Conservation (phyloP, 257 asterid genomes). For the Forsythia viridissima region DNA sequence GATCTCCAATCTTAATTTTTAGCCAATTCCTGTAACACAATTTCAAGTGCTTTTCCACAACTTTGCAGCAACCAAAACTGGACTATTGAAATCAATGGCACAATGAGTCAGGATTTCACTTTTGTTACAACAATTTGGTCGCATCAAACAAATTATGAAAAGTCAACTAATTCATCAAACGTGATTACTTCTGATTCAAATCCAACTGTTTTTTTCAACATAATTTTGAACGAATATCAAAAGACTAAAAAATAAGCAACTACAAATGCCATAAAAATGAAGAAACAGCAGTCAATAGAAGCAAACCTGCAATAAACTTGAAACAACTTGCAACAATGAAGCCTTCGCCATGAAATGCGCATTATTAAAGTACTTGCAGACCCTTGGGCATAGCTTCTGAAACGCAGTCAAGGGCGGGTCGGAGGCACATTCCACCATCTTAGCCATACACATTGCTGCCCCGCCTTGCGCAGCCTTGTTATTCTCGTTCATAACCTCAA, state of each 20-base stretch:
- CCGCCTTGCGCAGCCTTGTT: slow-evolving; percentile 87
- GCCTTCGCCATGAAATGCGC: slow-evolving; percentile 91
- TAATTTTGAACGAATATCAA: not conserved
- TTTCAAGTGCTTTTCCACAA: slow-evolving; percentile 11
- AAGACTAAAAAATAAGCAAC: not conserved
- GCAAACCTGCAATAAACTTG: slow-evolving; percentile 88
- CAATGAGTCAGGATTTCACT: not conserved
- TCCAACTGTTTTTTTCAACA: not conserved
- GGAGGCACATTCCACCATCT: slow-evolving; percentile 79
- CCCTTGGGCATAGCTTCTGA: slow-evolving; percentile 83
- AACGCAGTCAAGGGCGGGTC: slow-evolving; percentile 63
- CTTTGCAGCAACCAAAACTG: slow-evolving; percentile 8
- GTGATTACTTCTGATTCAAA: not conserved
- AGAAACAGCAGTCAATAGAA: not conserved
- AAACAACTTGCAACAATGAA: slow-evolving; percentile 76
- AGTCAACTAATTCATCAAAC: slow-evolving; percentile 10
- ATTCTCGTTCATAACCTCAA: slow-evolving; percentile 91
- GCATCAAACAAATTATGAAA: slow-evolving; percentile 4
- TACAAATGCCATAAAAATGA: not conserved
- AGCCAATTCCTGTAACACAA: not conserved
- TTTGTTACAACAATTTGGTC: not conserved
- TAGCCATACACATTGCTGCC: slow-evolving; percentile 87
- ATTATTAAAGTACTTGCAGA: slow-evolving; percentile 76
- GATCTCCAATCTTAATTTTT: not conserved
- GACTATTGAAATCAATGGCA: not conserved